A percentile compares a stretch with the other conserved stretches of the same genome.
These are phyloP conservation scores for Hibiscus tridactylites DNA, from an alignment of 345 rosid genomes.

Conservation along the genomic window DNA sequence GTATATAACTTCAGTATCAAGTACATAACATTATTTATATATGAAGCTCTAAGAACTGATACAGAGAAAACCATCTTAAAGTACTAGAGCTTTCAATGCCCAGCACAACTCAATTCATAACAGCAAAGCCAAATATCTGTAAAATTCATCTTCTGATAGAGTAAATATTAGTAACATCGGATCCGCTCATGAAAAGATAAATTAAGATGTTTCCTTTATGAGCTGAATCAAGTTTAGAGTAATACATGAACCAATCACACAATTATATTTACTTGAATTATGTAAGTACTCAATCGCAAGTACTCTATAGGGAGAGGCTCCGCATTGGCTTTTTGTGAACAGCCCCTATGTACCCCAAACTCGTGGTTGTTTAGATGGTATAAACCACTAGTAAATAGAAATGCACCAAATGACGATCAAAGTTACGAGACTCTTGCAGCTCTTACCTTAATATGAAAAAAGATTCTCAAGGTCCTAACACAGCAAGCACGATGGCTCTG, in stretches of 20 bases:
- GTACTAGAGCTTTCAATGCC: neutral
- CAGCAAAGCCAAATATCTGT: neutral
- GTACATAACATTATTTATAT: neutral
- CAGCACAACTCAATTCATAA: neutral
- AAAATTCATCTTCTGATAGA: neutral
- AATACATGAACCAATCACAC: too few species aligned
- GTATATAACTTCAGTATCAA: neutral
- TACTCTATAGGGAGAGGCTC: neutral
- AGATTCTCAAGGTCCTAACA: neutral
- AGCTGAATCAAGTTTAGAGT: too few species aligned
- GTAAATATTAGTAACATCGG: neutral
- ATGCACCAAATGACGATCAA: neutral
- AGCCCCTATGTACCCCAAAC: neutral
- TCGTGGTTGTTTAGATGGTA: neutral
- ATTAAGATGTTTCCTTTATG: neutral
- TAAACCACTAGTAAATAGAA: neutral
- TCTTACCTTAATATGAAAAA: neutral
- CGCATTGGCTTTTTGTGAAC: neutral
- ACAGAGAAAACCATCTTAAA: neutral
- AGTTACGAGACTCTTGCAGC: neutral
- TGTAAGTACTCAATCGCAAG: neutral
- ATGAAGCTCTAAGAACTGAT: neutral
- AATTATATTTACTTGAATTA: too few species aligned
- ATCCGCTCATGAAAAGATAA: neutral
- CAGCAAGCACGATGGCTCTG: neutral